phyloP scores from a whole-genome alignment of 2,329 filamentous ascomycete genomes.

The Stagonosporopsis tanaceti region DNA sequence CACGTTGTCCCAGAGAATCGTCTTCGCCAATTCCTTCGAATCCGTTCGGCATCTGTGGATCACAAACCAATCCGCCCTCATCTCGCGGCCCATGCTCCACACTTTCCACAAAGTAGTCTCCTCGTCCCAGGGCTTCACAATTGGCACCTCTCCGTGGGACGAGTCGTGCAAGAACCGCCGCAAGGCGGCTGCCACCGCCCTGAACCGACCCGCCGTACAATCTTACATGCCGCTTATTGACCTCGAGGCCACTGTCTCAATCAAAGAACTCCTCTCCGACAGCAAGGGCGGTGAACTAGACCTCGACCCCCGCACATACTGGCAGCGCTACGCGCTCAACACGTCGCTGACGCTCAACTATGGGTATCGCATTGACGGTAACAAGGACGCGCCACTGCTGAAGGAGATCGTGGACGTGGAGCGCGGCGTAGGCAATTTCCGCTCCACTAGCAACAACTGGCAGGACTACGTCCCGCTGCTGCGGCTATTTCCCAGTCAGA shows the following conservation, averaged over 20 bases:
- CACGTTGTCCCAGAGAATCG: constrained; percentile 62
- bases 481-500: constrained; percentile 69
- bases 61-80: constrained; percentile 77
- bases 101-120: constrained; percentile 74
- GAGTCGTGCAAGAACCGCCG: constrained; percentile 79
- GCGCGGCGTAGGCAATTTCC: constrained; percentile 76
- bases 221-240: constrained; percentile 85
- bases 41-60: constrained; percentile 79
- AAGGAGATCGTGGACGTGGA: constrained; percentile 80
- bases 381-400: constrained; percentile 71
- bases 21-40: constrained; percentile 82
- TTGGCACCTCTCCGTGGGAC: constrained; percentile 83
- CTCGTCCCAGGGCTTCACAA: constrained; percentile 60
- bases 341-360: constrained; percentile 82
- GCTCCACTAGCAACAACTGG: constrained; percentile 83
- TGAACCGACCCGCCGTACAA: constrained; percentile 78
- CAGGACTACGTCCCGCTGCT: constrained; percentile 84
- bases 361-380: constrained; percentile 76
- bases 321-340: constrained; percentile 79
- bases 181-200: constrained; percentile 79
- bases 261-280: constrained; percentile 75
- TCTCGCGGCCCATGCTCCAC: constrained; percentile 79
- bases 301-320: constrained; percentile 75
- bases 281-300: constrained; percentile 68
- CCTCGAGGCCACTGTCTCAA: constrained; percentile 74